A percentile compares a stretch with the other conserved stretches of the same genome.
phyloP scores from a whole-genome alignment of 2,329 filamentous ascomycete species.

The Pseudocercospora musae region DNA sequence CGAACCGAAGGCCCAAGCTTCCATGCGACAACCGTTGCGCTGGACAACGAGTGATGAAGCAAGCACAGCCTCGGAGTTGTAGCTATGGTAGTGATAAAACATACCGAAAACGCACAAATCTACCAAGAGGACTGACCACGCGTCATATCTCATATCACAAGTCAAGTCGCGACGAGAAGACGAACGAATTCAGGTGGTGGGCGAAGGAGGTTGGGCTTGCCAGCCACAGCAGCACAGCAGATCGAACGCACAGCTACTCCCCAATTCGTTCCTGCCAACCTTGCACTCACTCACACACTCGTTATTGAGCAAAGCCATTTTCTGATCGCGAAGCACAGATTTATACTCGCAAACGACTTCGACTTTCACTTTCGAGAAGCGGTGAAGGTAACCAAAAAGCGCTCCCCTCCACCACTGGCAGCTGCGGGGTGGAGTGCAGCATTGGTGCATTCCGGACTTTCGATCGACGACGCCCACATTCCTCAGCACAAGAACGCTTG shows the following conservation, averaged over 20 bases:
- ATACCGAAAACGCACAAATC: background rate
- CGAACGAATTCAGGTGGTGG: background rate
- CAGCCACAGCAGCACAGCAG: background rate
- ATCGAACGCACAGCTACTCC: too few species aligned
- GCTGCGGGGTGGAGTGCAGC: slow-evolving; percentile 3
- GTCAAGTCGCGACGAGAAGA: background rate
- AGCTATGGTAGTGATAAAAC: background rate
- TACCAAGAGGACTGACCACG: background rate
- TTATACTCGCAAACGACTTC: background rate
- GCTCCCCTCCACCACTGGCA: background rate
- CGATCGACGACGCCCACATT: background rate
- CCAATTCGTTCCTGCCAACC: background rate
- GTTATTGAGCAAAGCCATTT: background rate
- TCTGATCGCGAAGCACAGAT: background rate
- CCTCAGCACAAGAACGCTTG: slow-evolving; percentile 5
- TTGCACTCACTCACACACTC: background rate
- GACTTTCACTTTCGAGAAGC: background rate
- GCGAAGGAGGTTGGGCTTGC: background rate
- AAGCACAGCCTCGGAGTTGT: background rate
- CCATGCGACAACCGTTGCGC: background rate
- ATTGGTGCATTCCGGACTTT: slow-evolving; percentile 4
- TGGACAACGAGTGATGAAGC: background rate
- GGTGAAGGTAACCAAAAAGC: background rate
- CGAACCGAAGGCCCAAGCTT: slow-evolving; percentile 7
- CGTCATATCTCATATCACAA: too few species aligned